Conservation (phyloP, 2,329 filamentous ascomycete species). For the Arthrobotrys entomopaga region DNA sequence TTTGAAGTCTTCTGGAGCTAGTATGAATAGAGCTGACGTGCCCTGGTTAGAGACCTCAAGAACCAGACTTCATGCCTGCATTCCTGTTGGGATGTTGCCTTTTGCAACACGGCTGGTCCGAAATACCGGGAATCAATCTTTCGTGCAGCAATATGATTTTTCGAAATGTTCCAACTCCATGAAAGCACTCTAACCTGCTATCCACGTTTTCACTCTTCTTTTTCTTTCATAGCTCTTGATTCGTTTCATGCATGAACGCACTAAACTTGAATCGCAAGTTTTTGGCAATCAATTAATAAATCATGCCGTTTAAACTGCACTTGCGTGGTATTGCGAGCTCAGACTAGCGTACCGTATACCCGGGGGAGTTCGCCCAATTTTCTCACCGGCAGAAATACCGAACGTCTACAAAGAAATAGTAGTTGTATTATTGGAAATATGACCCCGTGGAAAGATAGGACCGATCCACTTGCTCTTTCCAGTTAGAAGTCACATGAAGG, state of each 20-base stretch:
- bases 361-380: too few relatives aligned
- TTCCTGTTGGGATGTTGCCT: constrained; percentile 38
- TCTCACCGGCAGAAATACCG: too few relatives aligned
- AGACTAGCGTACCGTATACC: too few relatives aligned
- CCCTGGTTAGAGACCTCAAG: background rate
- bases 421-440: background rate
- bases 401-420: background rate
- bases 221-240: too few relatives aligned
- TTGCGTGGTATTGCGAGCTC: too few relatives aligned
- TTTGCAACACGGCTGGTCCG: constrained; percentile 44
- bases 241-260: too few relatives aligned
- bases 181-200: background rate
- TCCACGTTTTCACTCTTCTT: constrained; percentile 17
- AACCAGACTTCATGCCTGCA: background rate
- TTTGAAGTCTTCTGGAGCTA: background rate
- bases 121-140: constrained; percentile 30
- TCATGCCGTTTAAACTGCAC: too few relatives aligned
- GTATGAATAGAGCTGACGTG: background rate
- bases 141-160: background rate
- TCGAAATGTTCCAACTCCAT: background rate
- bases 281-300: too few relatives aligned
- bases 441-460: background rate
- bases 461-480: too few relatives aligned
- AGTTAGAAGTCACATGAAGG: constrained; percentile 33
- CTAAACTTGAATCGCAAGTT: too few relatives aligned